phyloP scores from a whole-genome alignment of 345 rosid species.

The Abelmoschus esculentus region DNA sequence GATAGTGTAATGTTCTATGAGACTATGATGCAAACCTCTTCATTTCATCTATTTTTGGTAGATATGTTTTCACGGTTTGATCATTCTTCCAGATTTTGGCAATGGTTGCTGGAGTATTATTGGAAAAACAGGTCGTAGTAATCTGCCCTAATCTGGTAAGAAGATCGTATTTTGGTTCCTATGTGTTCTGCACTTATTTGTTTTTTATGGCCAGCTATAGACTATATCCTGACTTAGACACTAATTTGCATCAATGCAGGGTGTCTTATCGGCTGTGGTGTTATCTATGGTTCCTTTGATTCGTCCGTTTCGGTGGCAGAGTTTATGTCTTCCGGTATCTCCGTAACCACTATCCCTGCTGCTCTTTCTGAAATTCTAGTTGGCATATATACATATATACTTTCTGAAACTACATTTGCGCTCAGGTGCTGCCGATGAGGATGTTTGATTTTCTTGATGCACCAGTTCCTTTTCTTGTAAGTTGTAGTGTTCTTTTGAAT shows the following conservation, averaged over 20 bases:
- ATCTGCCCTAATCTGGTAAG: slow-evolving; percentile 91
- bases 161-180: slow-evolving; percentile 12
- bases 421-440: slow-evolving; percentile 73
- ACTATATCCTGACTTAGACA: background rate
- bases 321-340: slow-evolving; percentile 90
- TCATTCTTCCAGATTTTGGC: slow-evolving; percentile 60
- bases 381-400: background rate
- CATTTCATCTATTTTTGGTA: slow-evolving; percentile 1
- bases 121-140: slow-evolving; percentile 82
- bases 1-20: slow-evolving; percentile 56
- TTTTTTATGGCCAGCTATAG: slow-evolving; percentile 8
- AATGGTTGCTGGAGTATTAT: slow-evolving; percentile 68
- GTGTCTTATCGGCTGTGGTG: slow-evolving; percentile 81
- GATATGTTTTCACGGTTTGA: slow-evolving; percentile 12
- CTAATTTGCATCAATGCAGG: slow-evolving; percentile 43
- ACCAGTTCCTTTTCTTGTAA: slow-evolving; percentile 94
- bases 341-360: slow-evolving; percentile 4
- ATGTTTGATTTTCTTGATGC: slow-evolving; percentile 99
- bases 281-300: slow-evolving; percentile 83
- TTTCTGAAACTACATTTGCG: background rate
- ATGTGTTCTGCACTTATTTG: background rate
- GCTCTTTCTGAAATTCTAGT: slow-evolving; percentile 7
- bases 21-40: slow-evolving; percentile 11
- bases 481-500: slow-evolving; percentile 20
- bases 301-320: slow-evolving; percentile 98